These are phyloP conservation scores for Penicillium psychrofluorescens DNA, from an alignment of 495 filamentous ascomycete species.

Conservation along the genomic window DNA sequence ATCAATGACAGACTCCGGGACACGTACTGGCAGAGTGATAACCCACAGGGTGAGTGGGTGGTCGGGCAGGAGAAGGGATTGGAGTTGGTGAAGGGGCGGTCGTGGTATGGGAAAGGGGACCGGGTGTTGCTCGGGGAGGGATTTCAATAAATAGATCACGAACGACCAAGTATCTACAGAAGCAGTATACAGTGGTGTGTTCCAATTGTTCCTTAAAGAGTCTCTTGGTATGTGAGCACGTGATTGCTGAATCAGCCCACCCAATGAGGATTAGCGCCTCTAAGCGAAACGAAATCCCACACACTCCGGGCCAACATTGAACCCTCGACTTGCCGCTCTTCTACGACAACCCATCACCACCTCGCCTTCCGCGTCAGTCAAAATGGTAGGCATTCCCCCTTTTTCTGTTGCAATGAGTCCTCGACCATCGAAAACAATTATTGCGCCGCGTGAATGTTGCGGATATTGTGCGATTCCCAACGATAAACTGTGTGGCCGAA, in stretches of 20 bases:
- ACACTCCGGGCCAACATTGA: background rate
- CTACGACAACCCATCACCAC: constrained; percentile 45
- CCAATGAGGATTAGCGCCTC: constrained; percentile 27
- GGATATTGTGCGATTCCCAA: constrained; percentile 7
- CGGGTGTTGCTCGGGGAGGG: constrained; percentile 56
- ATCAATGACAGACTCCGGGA: constrained; percentile 65
- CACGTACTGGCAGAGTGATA: constrained; percentile 48
- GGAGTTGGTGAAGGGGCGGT: constrained; percentile 56
- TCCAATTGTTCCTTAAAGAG: no score
- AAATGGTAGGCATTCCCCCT: constrained; percentile 46
- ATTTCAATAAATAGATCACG: constrained; percentile 4
- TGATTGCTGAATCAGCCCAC: constrained; percentile 17
- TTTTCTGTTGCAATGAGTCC: constrained; percentile 17
- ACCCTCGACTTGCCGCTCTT: constrained; percentile 35
- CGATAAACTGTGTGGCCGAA: constrained; percentile 15
- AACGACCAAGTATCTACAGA: background rate
- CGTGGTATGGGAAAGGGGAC: constrained; percentile 82
- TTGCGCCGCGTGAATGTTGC: constrained; percentile 3
- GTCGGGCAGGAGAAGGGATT: constrained; percentile 72
- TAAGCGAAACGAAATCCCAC: constrained; percentile 46
- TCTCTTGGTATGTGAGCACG: constrained; percentile 4
- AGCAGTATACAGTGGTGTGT: background rate
- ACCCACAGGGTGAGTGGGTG: constrained; percentile 54
- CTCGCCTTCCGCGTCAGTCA: constrained; percentile 46
- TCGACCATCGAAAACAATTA: constrained; percentile 14